Conservation (phyloP, 1,284 basidiomycete species). For the Ceratobasidium sp. region DNA sequence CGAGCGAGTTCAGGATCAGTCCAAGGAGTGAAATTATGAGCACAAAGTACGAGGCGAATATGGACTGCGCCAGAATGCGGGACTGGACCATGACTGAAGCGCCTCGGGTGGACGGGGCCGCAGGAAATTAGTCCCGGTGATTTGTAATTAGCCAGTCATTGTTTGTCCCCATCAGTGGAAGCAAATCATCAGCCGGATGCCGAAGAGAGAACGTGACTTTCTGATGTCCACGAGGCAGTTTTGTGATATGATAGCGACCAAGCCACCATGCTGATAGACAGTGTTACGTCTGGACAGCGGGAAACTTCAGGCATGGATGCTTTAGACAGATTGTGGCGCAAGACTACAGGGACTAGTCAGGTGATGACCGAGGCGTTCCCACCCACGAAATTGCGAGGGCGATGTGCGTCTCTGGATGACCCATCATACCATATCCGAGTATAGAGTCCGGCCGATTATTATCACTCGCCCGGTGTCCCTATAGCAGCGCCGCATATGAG, state of each 20-base stretch:
- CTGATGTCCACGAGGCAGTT: background rate
- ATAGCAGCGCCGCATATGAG: background rate
- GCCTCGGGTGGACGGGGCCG: background rate
- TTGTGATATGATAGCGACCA: background rate
- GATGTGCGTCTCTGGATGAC: background rate
- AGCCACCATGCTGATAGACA: background rate
- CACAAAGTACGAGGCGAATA: conserved; percentile 61
- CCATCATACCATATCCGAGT: background rate
- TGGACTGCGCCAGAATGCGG: conserved; percentile 48
- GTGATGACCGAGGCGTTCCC: background rate
- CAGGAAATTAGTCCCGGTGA: background rate
- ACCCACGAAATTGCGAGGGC: background rate
- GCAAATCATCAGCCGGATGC: background rate
- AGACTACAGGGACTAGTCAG: background rate
- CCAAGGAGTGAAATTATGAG: conserved; percentile 54
- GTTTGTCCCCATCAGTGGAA: background rate
- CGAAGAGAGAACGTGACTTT: background rate
- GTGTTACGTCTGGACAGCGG: background rate
- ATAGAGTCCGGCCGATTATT: background rate
- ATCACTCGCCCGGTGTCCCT: background rate
- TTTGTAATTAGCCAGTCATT: background rate
- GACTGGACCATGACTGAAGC: conserved; percentile 36
- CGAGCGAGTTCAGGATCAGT: conserved; percentile 52
- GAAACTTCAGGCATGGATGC: background rate
- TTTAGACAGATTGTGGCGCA: background rate